Conservation (phyloP, 306 rosid genomes). For the Trichosanthes truncata region DNA sequence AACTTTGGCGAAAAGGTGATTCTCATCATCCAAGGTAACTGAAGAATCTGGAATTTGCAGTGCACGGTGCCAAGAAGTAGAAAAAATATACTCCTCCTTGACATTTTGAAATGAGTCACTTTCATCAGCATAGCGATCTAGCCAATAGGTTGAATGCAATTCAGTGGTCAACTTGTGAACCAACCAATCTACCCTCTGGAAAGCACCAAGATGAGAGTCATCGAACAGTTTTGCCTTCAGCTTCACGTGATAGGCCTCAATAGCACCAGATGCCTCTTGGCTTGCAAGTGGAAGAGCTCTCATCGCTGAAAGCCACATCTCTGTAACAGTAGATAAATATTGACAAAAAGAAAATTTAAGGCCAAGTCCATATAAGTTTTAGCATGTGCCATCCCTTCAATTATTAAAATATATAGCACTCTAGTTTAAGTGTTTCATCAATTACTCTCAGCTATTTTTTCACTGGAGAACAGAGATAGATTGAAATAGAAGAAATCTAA, state of each 20-base stretch:
- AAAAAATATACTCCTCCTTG: conserved; percentile 77
- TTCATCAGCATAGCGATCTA: conserved; percentile 86
- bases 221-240: conserved; percentile 83
- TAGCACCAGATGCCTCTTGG: conserved; percentile 91
- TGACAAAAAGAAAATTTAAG: conserved; percentile 14
- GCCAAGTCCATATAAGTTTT: not conserved
- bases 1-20: conserved; percentile 61
- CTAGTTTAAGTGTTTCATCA: not conserved
- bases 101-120: conserved; percentile 82
- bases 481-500: conserved; percentile 39
- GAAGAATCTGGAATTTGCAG: conserved; percentile 67
- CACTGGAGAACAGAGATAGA: not conserved
- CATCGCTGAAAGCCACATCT: conserved; percentile 92
- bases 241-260: conserved; percentile 83
- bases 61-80: conserved; percentile 89
- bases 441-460: not conserved
- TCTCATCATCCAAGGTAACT: conserved; percentile 48
- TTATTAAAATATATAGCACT: not conserved
- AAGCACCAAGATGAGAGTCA: conserved; percentile 91
- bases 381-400: not conserved
- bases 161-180: conserved; percentile 92
- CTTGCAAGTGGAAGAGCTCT: conserved; percentile 73
- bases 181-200: conserved; percentile 93
- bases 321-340: conserved; percentile 22
- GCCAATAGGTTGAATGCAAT: conserved; percentile 88